phyloP scores from a whole-genome alignment of 2,329 filamentous ascomycete genomes.

The Paecilomyces niveus region DNA sequence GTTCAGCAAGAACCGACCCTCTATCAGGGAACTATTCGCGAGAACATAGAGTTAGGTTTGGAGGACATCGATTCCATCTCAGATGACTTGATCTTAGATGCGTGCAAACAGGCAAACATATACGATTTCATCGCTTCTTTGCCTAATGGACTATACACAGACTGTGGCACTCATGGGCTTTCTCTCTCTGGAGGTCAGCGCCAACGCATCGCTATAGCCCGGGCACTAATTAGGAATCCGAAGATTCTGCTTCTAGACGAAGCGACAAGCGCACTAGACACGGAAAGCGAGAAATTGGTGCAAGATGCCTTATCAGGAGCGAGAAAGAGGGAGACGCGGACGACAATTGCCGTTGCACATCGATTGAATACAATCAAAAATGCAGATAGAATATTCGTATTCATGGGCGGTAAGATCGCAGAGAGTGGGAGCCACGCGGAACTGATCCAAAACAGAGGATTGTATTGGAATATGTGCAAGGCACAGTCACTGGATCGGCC shows the following conservation, averaged over 20 bases:
- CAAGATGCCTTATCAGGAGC: slow-evolving; percentile 77
- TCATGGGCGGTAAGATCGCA: slow-evolving; percentile 66
- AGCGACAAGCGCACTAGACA: slow-evolving; percentile 78
- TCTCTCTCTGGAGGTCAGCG: slow-evolving; percentile 29
- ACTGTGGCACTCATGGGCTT: slow-evolving; percentile 14
- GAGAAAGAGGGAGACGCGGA: slow-evolving; percentile 58
- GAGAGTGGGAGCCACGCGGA: slow-evolving; percentile 75
- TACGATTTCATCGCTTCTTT: slow-evolving; percentile 20
- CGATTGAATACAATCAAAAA: slow-evolving; percentile 79
- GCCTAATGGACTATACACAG: slow-evolving; percentile 18
- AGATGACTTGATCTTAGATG: slow-evolving; percentile 10
- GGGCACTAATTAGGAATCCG: slow-evolving; percentile 29
- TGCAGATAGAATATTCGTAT: slow-evolving; percentile 83
- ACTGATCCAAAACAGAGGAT: slow-evolving; percentile 57
- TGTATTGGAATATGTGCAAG: slow-evolving; percentile 71
- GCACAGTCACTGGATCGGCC: slow-evolving; percentile 46
- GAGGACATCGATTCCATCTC: slow-evolving; percentile 19
- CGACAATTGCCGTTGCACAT: slow-evolving; percentile 85
- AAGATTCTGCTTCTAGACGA: slow-evolving; percentile 63
- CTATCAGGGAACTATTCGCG: slow-evolving; percentile 59
- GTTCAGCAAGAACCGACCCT: slow-evolving; percentile 66
- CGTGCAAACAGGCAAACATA: slow-evolving; percentile 21
- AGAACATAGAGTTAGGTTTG: slow-evolving; percentile 57
- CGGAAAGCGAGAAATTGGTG: slow-evolving; percentile 77
- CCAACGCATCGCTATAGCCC: slow-evolving; percentile 28